phyloP scores from a whole-genome alignment of 148 eudicot species.

The Arbutus unedo region DNA sequence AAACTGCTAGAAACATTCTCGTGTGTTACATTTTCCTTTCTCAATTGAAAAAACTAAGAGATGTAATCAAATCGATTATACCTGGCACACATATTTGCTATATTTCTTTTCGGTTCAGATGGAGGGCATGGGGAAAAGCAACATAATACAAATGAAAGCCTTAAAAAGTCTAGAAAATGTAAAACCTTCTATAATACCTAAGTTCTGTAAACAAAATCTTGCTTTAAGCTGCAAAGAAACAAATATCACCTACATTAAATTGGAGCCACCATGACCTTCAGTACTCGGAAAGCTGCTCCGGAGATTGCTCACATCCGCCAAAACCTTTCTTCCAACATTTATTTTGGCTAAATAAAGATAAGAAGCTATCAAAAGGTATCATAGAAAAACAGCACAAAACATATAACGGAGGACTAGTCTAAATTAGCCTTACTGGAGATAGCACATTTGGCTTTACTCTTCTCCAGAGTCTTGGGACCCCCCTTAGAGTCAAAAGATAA shows the following conservation, averaged over 20 bases:
- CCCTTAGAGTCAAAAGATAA: constrained; percentile 20
- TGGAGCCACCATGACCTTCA: constrained; percentile 33
- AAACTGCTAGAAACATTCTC: constrained; percentile 1
- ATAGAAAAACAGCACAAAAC: neutral
- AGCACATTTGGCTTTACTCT: constrained; percentile 25
- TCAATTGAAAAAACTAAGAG: neutral
- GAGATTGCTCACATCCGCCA: constrained; percentile 76
- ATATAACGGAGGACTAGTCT: neutral
- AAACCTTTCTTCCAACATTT: constrained; percentile 51
- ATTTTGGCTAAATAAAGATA: constrained; percentile 27
- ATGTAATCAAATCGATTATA: neutral
- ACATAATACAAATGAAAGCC: neutral
- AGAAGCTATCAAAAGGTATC: neutral
- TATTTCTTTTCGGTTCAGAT: neutral
- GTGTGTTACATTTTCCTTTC: neutral
- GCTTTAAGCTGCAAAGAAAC: neutral
- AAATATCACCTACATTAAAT: constrained; percentile 30
- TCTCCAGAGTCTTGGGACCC: constrained; percentile 27
- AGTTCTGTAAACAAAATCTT: neutral
- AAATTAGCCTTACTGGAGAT: constrained; percentile 31
- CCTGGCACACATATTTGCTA: neutral
- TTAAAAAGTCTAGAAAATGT: neutral
- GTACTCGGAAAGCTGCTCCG: constrained; percentile 26
- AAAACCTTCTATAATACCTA: neutral
- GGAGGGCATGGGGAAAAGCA: neutral